These are phyloP conservation scores for Hawksworthiomyces lignivorus DNA, from an alignment of 2,329 filamentous ascomycete species.

Conservation along the genomic window DNA sequence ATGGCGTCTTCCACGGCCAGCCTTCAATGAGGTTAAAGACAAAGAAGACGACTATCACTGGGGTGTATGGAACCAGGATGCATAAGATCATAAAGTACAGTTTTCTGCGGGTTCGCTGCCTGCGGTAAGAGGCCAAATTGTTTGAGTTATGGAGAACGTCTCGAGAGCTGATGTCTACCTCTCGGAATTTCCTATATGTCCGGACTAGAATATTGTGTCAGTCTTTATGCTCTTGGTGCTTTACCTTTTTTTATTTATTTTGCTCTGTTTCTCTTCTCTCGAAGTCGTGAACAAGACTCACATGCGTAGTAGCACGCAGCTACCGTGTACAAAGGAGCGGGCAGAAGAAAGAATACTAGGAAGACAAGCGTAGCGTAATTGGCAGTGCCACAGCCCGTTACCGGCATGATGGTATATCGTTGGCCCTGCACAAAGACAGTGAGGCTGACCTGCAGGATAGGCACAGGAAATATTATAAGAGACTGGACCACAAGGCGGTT, in stretches of 20 bases:
- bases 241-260: too few relatives aligned
- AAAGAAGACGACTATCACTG: conserved; percentile 35
- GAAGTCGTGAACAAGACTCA: conserved; percentile 6
- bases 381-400: conserved; percentile 41
- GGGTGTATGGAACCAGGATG: conserved; percentile 45
- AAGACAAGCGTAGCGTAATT: conserved; percentile 40
- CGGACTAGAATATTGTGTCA: too few relatives aligned
- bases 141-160: conserved; percentile 30
- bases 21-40: conserved; percentile 31
- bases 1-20: conserved; percentile 25
- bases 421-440: conserved; percentile 39
- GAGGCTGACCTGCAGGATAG: conserved; percentile 40
- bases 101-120: conserved; percentile 40
- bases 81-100: conserved; percentile 49
- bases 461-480: conserved; percentile 47
- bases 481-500: conserved; percentile 38
- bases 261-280: too few relatives aligned
- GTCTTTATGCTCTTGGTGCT: too few relatives aligned
- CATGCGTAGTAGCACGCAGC: conserved; percentile 37
- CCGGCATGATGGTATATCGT: conserved; percentile 41
- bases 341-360: conserved; percentile 39
- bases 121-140: conserved; percentile 32
- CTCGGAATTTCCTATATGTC: conserved; percentile 39
- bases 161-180: conserved; percentile 34
- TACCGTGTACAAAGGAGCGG: conserved; percentile 35